Evolutionary conservation across 805 yeast genomes (phyloP).

Genomic region (Candida pini): DNA sequence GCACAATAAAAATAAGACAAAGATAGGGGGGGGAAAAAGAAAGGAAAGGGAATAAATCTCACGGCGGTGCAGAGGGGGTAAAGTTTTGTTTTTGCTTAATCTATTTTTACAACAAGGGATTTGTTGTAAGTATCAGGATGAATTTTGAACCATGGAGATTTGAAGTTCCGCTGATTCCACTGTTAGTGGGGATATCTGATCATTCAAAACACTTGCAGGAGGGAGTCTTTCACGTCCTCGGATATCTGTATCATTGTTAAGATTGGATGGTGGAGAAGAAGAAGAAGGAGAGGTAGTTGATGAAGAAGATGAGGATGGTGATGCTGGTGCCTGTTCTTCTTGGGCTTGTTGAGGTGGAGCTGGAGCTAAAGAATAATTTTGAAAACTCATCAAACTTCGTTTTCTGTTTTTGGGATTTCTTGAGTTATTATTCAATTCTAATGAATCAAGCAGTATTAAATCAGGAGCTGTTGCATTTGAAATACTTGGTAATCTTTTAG

Average conservation of each 20-base stretch:
- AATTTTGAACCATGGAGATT: too few relatives aligned
- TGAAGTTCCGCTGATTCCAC: background rate
- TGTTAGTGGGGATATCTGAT: constrained; percentile 14
- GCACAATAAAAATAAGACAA: too few relatives aligned
- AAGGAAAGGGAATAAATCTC: background rate
- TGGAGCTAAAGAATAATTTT: constrained; percentile 15
- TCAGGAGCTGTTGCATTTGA: constrained; percentile 1
- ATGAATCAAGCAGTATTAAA: background rate
- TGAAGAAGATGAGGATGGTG: too few relatives aligned
- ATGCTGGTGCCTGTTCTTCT: too few relatives aligned
- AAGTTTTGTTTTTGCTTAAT: background rate
- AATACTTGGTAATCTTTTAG: constrained; percentile 17
- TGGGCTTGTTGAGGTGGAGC: too few relatives aligned
- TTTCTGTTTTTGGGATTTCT: constrained; percentile 14
- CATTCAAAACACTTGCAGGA: constrained; percentile 9
- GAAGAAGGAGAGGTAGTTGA: too few relatives aligned
- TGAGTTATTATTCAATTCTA: too few relatives aligned
- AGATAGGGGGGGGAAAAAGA: too few relatives aligned
- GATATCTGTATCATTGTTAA: too few relatives aligned
- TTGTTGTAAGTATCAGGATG: too few relatives aligned
- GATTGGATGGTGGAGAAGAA: too few relatives aligned
- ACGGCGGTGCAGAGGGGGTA: background rate
- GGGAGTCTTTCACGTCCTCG: constrained; percentile 8
- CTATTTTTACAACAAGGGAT: too few relatives aligned
- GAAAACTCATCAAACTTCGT: constrained; percentile 13